Percentiles rank a stretch among this genome's conserved stretches.
Evolutionary conservation across 345 rosid species (phyloP).

Genomic region (Brassica carinata): DNA sequence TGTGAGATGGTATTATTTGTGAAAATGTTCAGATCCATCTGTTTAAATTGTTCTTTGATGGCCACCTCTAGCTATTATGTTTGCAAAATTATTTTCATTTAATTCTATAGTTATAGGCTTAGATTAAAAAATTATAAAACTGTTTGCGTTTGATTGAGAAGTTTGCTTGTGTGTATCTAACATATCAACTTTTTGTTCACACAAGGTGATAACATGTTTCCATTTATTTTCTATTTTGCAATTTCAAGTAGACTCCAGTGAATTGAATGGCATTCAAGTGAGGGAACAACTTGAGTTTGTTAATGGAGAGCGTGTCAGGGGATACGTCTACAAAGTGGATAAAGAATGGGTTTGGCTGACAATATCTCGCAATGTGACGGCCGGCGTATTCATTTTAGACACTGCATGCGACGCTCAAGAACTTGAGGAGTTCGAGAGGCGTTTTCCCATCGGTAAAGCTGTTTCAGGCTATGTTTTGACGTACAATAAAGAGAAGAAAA

Average conservation of each 20-base stretch:
- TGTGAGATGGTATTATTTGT: neutral
- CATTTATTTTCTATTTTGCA: conserved; percentile 12
- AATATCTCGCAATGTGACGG: conserved; percentile 70
- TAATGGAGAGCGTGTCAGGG: conserved; percentile 57
- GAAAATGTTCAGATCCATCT: neutral
- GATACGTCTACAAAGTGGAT: conserved; percentile 89
- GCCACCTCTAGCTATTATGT: neutral
- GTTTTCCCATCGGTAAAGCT: conserved; percentile 64
- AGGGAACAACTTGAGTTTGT: conserved; percentile 54
- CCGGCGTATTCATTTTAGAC: conserved; percentile 74
- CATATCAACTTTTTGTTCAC: neutral
- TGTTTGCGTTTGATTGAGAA: neutral
- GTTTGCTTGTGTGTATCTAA: conserved; percentile 16
- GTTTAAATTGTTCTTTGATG: neutral
- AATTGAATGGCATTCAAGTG: conserved; percentile 34
- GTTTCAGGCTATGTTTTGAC: conserved; percentile 68
- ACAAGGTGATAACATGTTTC: conserved; percentile 16
- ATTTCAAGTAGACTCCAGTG: conserved; percentile 49
- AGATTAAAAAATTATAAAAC: neutral
- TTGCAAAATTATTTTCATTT: neutral
- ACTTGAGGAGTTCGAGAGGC: conserved; percentile 66
- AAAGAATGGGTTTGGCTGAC: conserved; percentile 86
- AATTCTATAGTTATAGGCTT: neutral
- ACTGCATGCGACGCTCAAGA: conserved; percentile 71
- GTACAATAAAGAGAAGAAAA: conserved; percentile 62